phyloP scores from a whole-genome alignment of 2,329 filamentous ascomycete species.

The Hypoxylon sp. region DNA sequence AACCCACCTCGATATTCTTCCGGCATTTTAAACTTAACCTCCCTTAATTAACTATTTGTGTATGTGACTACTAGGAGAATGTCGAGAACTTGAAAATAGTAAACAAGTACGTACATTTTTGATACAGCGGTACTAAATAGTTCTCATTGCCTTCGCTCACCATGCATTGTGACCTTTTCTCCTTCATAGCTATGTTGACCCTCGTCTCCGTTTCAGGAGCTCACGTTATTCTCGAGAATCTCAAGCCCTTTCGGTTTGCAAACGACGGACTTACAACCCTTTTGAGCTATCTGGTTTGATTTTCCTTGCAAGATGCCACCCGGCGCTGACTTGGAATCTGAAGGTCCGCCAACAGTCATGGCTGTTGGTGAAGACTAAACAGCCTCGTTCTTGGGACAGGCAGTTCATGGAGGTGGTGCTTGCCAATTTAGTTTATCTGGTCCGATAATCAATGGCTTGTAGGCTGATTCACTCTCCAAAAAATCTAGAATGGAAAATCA shows the following conservation, averaged over 20 bases:
- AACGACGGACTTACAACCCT: slow-evolving; percentile 66
- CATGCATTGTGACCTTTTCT: not conserved
- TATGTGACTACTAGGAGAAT: not conserved
- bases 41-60: not conserved
- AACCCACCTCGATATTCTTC: not conserved
- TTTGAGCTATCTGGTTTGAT: slow-evolving; percentile 65
- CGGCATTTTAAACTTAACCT: not conserved
- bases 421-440: slow-evolving; percentile 77
- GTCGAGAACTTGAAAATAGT: not conserved
- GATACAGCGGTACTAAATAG: not conserved
- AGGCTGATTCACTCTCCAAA: slow-evolving; percentile 68
- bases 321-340: slow-evolving; percentile 54
- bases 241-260: slow-evolving; percentile 63
- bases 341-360: slow-evolving; percentile 63
- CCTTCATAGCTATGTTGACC: not conserved
- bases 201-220: slow-evolving; percentile 52
- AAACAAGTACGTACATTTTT: not conserved
- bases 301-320: slow-evolving; percentile 76
- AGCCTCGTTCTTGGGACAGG: slow-evolving; percentile 65
- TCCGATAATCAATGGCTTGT: slow-evolving; percentile 19
- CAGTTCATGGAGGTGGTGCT: slow-evolving; percentile 78
- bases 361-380: slow-evolving; percentile 61
- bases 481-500: slow-evolving; percentile 74
- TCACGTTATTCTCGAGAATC: slow-evolving; percentile 73
- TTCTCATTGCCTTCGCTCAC: not conserved